These are phyloP conservation scores for Mycosphaerella sp. DNA, from an alignment of 2,329 filamentous ascomycete species.

Conservation along the genomic window DNA sequence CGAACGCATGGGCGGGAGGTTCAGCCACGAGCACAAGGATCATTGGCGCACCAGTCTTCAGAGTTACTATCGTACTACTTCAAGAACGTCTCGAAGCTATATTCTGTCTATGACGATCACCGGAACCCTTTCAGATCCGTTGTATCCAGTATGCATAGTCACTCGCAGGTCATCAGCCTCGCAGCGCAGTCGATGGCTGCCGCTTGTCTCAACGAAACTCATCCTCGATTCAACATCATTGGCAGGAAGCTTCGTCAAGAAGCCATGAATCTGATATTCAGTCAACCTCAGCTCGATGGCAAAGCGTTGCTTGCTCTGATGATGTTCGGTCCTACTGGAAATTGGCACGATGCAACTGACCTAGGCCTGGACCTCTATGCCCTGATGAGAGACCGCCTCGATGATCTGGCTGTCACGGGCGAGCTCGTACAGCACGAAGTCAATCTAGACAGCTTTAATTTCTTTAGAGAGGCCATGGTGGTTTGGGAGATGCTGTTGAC, in stretches of 20 bases:
- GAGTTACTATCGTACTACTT: slow-evolving; percentile 23
- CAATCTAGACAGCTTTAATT: slow-evolving; percentile 38
- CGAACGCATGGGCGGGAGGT: slow-evolving; percentile 8
- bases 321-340: slow-evolving; percentile 55
- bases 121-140: slow-evolving; percentile 20
- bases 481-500: slow-evolving; percentile 50
- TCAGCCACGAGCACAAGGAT: slow-evolving; percentile 7
- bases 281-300: slow-evolving; percentile 19
- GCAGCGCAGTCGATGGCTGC: slow-evolving; percentile 26
- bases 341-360: slow-evolving; percentile 54
- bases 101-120: slow-evolving; percentile 19
- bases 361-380: slow-evolving; percentile 47
- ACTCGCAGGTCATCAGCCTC: slow-evolving; percentile 20
- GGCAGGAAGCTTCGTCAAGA: slow-evolving; percentile 23
- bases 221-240: slow-evolving; percentile 22
- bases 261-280: slow-evolving; percentile 21
- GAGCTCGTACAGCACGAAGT: slow-evolving; percentile 7
- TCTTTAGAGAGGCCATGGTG: slow-evolving; percentile 53
- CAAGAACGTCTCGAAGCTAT: slow-evolving; percentile 20
- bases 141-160: slow-evolving; percentile 18
- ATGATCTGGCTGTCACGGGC: slow-evolving; percentile 11
- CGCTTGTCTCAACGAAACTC: slow-evolving; percentile 23
- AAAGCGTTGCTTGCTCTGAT: slow-evolving; percentile 48
- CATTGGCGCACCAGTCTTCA: slow-evolving; percentile 17
- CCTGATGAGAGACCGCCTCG: slow-evolving; percentile 26